A percentile compares a stretch with the other conserved stretches of the same genome.
Conservation (phyloP, 2,329 filamentous ascomycete species). For the Fusarium aywerte region DNA sequence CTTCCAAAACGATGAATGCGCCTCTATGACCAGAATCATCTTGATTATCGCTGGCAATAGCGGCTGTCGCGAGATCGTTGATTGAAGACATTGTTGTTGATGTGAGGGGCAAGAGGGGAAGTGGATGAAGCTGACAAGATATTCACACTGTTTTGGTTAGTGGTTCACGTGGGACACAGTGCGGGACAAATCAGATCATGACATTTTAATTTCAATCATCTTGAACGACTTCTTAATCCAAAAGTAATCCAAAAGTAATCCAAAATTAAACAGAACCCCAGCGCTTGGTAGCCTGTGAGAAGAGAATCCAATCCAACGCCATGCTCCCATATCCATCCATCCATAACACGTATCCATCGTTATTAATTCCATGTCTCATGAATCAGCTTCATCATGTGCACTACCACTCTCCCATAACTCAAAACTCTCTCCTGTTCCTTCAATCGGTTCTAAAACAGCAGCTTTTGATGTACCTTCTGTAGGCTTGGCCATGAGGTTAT, state of each 20-base stretch:
- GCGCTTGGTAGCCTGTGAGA: constrained; percentile 47
- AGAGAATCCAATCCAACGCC: constrained; percentile 30
- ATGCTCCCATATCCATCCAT: constrained; percentile 10
- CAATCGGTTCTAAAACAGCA: constrained; percentile 63
- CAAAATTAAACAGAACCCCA: constrained; percentile 44
- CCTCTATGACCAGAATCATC: constrained; percentile 55
- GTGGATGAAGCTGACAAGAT: constrained; percentile 9
- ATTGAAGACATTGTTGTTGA: constrained; percentile 57
- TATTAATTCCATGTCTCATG: constrained; percentile 6
- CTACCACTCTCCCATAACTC: constrained; percentile 78
- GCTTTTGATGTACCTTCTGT: constrained; percentile 56
- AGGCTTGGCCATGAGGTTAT: constrained; percentile 52
- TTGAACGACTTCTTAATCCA: too few species aligned
- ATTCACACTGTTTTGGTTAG: constrained; percentile 36
- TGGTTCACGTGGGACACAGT: constrained; percentile 26
- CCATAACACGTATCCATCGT: constrained; percentile 7
- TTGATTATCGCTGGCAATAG: constrained; percentile 52
- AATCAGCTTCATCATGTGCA: constrained; percentile 66
- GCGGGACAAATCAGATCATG: background rate
- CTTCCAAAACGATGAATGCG: constrained; percentile 85
- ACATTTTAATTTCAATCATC: background rate
- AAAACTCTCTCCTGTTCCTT: constrained; percentile 69
- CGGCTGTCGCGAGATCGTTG: constrained; percentile 61
- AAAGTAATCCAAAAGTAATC: constrained; percentile 3
- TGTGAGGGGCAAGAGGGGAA: constrained; percentile 19